phyloP scores from a whole-genome alignment of 2,329 filamentous ascomycete genomes.

The Huntiella savannae region DNA sequence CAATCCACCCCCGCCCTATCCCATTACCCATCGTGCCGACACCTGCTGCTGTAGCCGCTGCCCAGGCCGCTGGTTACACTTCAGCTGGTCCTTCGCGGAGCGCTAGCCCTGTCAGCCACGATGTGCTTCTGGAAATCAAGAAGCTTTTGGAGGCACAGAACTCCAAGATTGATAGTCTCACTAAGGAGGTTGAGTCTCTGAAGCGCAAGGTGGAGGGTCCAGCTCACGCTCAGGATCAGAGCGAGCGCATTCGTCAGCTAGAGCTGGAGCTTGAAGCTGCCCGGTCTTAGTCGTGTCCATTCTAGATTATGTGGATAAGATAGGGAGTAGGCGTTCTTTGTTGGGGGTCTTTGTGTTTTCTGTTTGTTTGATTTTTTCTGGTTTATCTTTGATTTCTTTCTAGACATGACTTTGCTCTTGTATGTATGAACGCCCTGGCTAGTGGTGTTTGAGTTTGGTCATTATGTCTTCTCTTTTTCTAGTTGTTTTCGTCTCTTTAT shows the following conservation, averaged over 20 bases:
- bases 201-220: slow-evolving; percentile 51
- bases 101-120: slow-evolving; percentile 26
- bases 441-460: background rate
- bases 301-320: background rate
- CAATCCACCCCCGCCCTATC: slow-evolving; percentile 16
- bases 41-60: slow-evolving; percentile 16
- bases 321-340: slow-evolving; percentile 1
- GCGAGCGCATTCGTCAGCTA: slow-evolving; percentile 46
- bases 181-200: slow-evolving; percentile 57
- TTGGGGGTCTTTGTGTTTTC: slow-evolving; percentile 3
- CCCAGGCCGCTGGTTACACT: slow-evolving; percentile 12
- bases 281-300: slow-evolving; percentile 26
- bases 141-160: slow-evolving; percentile 61
- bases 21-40: slow-evolving; percentile 16
- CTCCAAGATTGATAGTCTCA: slow-evolving; percentile 51
- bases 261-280: slow-evolving; percentile 49
- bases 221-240: slow-evolving; percentile 37
- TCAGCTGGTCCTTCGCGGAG: slow-evolving; percentile 7
- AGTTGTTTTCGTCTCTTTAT: background rate
- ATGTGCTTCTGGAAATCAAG: slow-evolving; percentile 59
- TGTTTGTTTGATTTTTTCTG: slow-evolving; percentile 2
- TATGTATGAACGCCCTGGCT: too few species aligned
- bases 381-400: slow-evolving; percentile 6
- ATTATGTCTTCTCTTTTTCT: background rate
- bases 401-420: background rate